These are phyloP conservation scores for Hyphopichia burtonii DNA, from an alignment of 1,139 yeast species.

Conservation along the genomic window DNA sequence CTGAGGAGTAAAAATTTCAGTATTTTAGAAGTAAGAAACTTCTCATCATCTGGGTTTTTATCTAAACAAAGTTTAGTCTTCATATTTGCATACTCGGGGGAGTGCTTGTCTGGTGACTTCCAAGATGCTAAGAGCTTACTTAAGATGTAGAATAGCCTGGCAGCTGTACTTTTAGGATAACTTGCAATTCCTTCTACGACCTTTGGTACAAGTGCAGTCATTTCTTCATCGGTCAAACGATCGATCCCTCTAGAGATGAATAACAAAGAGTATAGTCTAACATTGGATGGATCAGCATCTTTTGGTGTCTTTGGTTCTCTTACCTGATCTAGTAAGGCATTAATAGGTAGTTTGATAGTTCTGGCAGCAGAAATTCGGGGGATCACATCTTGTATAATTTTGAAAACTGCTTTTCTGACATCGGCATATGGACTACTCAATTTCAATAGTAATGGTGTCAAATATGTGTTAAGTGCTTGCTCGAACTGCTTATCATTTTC, in stretches of 20 bases:
- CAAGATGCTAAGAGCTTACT: slow-evolving; percentile 53
- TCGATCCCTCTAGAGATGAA: slow-evolving; percentile 68
- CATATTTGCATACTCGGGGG: slow-evolving; percentile 39
- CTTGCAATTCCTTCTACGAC: slow-evolving; percentile 47
- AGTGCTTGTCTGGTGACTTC: slow-evolving; percentile 49
- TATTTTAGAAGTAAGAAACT: slow-evolving; percentile 45
- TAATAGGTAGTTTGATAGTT: slow-evolving; percentile 57
- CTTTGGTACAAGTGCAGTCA: slow-evolving; percentile 42
- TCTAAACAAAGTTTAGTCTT: slow-evolving; percentile 28
- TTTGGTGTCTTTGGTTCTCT: slow-evolving; percentile 47
- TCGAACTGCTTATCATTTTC: slow-evolving; percentile 66
- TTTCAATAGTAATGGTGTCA: slow-evolving; percentile 78
- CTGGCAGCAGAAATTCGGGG: slow-evolving; percentile 65
- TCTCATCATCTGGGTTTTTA: slow-evolving; percentile 32
- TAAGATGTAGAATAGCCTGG: slow-evolving; percentile 62
- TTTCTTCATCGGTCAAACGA: slow-evolving; percentile 38
- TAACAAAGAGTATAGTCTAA: slow-evolving; percentile 63
- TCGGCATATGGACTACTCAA: slow-evolving; percentile 67
- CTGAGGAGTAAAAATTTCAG: slow-evolving; percentile 57
- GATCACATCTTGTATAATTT: slow-evolving; percentile 63
- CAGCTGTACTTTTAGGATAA: slow-evolving; percentile 39
- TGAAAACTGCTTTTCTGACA: slow-evolving; percentile 69
- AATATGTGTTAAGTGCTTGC: slow-evolving; percentile 55
- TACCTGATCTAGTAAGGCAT: slow-evolving; percentile 62
- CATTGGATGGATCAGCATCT: slow-evolving; percentile 48